Evolutionary conservation across 2,329 filamentous ascomycete genomes (phyloP).

Genomic region (Pseudofabraea citricarpa): DNA sequence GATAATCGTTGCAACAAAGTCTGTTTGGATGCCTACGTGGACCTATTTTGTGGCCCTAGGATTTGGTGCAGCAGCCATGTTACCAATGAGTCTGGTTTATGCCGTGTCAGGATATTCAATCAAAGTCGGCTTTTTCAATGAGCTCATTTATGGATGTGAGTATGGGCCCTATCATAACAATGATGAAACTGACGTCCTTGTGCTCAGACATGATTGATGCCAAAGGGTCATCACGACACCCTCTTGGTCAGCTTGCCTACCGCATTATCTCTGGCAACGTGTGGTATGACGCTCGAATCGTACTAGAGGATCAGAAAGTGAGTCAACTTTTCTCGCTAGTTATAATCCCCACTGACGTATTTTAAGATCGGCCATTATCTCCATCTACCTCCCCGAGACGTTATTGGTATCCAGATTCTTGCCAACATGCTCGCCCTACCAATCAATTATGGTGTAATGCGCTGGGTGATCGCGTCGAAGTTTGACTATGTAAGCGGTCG

Average conservation of each 20-base stretch:
- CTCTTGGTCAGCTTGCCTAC: slow-evolving; percentile 1
- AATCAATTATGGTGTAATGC: not conserved
- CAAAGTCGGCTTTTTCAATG: slow-evolving; percentile 1
- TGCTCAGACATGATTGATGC: not conserved
- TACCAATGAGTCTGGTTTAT: slow-evolving; percentile 1
- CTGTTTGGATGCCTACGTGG: slow-evolving; percentile 1
- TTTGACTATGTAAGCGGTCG: not conserved
- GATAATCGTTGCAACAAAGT: not conserved
- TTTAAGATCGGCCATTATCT: slow-evolving; percentile 1
- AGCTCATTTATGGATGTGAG: slow-evolving; percentile 1
- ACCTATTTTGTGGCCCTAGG: not conserved
- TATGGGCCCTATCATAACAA: not conserved
- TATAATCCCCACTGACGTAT: not conserved
- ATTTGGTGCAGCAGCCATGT: not conserved
- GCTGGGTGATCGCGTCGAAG: not conserved
- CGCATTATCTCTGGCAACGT: slow-evolving; percentile 1
- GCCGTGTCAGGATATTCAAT: not conserved
- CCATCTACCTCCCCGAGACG: slow-evolving; percentile 1
- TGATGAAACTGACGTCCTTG: not conserved
- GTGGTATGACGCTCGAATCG: not conserved
- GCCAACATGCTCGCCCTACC: not conserved
- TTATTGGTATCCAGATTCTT: not conserved
- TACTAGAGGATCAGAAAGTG: slow-evolving; percentile 1
- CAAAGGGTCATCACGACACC: not conserved
- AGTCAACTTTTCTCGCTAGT: not conserved